Base-by-base conservation (phyloP, 768 basidiomycete genomes). In the Rhodotorula taiwanensis region DNA sequence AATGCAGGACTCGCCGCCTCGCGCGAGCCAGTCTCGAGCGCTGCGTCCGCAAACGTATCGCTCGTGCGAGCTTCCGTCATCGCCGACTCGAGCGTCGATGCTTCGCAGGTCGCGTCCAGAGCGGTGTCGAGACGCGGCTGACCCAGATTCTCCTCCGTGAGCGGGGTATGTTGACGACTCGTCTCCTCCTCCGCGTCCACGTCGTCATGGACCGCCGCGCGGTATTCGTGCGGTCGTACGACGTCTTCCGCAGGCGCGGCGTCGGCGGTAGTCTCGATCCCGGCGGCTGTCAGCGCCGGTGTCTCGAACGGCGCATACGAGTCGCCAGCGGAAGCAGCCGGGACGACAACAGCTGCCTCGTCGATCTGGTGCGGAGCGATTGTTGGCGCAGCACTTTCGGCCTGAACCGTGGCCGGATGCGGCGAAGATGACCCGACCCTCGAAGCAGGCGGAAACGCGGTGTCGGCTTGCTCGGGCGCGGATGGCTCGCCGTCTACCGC, bases 401-500 rank as follows among this genome's bases (percentile, higher is more conserved):
- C 42, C 4, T 7, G 23, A 16, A 30, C 25, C 21, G 43, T 39
- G 36, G 16, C 36, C 36, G 36, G 36, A 39, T 9, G 36, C 36
- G 36, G 36, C 36, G 36, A 16, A 39, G n/a, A n/a, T n/a, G n/a
- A n/a, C n/a, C n/a, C n/a, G n/a, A n/a, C n/a, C n/a, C n/a, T n/a
- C n/a, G n/a, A n/a, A n/a, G n/a, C n/a, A n/a, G n/a, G n/a, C n/a
- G 45, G 49, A 15, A 52, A 25, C 8, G 52, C 52, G 43, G 59
- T 58, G 31, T 30, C 49, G 18, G 58, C 63, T 45, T 64, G 63
- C 41, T 59, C 59, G 53, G 59, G 58, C 23, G 63, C 8, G 63
- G 63, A 14, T 57, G 63, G 27, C 39, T 43, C 27, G 63, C 58
- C 28, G 47, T 55, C 13, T 25, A 21, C n/a, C 53, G 63, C 39